Evolutionary conservation across 2,329 filamentous ascomycete genomes (phyloP).

Genomic region (Pseudogymnoascus verrucosus): DNA sequence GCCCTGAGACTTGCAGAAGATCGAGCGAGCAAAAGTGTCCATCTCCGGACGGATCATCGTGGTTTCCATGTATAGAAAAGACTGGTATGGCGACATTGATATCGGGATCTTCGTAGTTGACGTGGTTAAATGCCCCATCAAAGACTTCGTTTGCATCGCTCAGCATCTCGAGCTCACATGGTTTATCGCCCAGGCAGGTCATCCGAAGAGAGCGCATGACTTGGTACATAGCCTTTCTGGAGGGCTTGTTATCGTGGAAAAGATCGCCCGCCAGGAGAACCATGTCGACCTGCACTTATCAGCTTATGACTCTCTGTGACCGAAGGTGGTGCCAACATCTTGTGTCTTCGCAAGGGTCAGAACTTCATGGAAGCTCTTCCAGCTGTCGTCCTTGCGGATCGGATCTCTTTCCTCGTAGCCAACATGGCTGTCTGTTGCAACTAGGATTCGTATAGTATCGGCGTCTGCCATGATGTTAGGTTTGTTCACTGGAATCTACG

Average conservation of each 20-base stretch:
- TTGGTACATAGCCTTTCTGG: constrained; percentile 90
- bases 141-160: constrained; percentile 91
- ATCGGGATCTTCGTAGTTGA: constrained; percentile 95
- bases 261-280: constrained; percentile 88
- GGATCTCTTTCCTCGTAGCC: constrained; percentile 91
- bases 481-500: neutral
- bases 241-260: constrained; percentile 97
- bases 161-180: constrained; percentile 88
- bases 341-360: constrained; percentile 78
- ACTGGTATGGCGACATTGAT: constrained; percentile 97
- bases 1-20: constrained; percentile 78
- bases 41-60: constrained; percentile 96
- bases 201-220: constrained; percentile 91
- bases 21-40: constrained; percentile 88
- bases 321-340: constrained; percentile 48
- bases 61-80: constrained; percentile 97
- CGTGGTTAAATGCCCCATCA: constrained; percentile 79
- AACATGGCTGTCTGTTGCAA: constrained; percentile 96
- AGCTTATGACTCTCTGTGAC: constrained; percentile 11
- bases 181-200: constrained; percentile 92
- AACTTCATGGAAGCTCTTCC: constrained; percentile 91
- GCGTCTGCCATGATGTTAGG: constrained; percentile 29
- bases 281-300: constrained; percentile 67
- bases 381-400: constrained; percentile 93
- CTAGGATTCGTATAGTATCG: constrained; percentile 88